phyloP scores from a whole-genome alignment of 2,329 filamentous ascomycete species.

The Botryosphaeria dothidea region DNA sequence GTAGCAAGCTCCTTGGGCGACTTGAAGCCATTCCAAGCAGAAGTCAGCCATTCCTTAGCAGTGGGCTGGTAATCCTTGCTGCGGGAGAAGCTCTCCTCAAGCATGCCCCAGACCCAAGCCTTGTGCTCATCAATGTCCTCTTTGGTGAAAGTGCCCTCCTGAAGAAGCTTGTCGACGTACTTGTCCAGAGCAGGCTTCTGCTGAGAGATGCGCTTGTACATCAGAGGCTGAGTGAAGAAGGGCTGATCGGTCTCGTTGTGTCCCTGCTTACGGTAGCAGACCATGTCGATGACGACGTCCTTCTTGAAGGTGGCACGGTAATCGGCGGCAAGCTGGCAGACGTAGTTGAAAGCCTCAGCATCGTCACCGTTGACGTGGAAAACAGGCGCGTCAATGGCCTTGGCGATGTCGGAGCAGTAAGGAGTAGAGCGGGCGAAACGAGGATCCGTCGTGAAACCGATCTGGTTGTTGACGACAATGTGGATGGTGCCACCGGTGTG shows the following conservation, averaged over 20 bases:
- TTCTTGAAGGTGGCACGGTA: constrained; percentile 99
- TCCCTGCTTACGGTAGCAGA: constrained; percentile 98
- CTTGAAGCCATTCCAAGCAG: constrained; percentile 99
- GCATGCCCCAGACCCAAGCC: constrained; percentile 99
- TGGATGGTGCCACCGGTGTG: constrained; percentile 97
- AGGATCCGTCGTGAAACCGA: constrained; percentile 98
- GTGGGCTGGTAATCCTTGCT: constrained; percentile 97
- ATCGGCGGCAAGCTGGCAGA: constrained; percentile 94
- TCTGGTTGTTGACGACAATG: constrained; percentile 99
- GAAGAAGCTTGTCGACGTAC: constrained; percentile 86
- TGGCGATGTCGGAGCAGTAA: constrained; percentile 99
- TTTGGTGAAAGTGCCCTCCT: constrained; percentile 94
- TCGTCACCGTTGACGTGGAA: constrained; percentile 99
- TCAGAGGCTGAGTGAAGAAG: constrained; percentile 97
- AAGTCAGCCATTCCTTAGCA: constrained; percentile 97
- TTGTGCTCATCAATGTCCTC: constrained; percentile 99
- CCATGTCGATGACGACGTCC: constrained; percentile 95
- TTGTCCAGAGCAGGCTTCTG: constrained; percentile 85
- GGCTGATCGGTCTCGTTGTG: constrained; percentile 99
- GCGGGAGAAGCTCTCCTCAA: constrained; percentile 95
- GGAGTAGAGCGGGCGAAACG: constrained; percentile 96
- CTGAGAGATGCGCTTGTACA: constrained; percentile 96
- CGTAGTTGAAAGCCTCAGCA: constrained; percentile 96
- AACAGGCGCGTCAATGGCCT: constrained; percentile 95
- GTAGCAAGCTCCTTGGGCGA: constrained; percentile 95